Evolutionary conservation across 2,329 filamentous ascomycete species (phyloP).

Genomic region (Colletotrichum scovillei): DNA sequence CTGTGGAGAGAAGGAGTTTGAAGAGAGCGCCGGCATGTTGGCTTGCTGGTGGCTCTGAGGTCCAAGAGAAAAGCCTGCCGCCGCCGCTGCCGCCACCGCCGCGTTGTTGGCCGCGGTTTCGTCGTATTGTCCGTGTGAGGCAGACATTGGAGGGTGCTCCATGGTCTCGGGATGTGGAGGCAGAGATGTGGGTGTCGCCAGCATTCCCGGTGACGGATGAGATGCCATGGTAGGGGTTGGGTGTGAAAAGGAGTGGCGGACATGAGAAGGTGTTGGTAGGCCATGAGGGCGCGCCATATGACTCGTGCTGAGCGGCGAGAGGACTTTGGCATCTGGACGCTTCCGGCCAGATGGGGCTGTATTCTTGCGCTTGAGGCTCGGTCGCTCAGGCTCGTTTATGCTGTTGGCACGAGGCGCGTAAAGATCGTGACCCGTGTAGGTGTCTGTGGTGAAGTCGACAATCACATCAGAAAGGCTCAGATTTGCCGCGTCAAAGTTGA

Average conservation of each 20-base stretch:
- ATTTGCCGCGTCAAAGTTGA: constrained; percentile 78
- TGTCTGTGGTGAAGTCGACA: constrained; percentile 69
- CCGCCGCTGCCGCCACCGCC: constrained; percentile 48
- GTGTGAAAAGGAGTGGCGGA: constrained; percentile 52
- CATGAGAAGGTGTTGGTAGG: constrained; percentile 45
- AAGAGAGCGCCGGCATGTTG: constrained; percentile 45
- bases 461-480: constrained; percentile 76
- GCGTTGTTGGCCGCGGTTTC: constrained; percentile 48
- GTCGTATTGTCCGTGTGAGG: constrained; percentile 48
- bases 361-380: constrained; percentile 62
- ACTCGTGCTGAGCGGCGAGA: constrained; percentile 48
- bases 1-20: constrained; percentile 53
- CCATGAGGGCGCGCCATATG: constrained; percentile 43
- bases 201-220: constrained; percentile 52
- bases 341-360: constrained; percentile 51
- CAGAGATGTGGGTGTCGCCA: constrained; percentile 52
- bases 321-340: constrained; percentile 51
- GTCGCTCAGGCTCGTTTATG: constrained; percentile 45
- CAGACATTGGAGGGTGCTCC: constrained; percentile 44
- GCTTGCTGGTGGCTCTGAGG: constrained; percentile 42
- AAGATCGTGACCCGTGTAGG: constrained; percentile 61
- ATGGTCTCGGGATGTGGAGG: constrained; percentile 48
- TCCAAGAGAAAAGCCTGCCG: constrained; percentile 49
- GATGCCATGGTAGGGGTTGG: constrained; percentile 44
- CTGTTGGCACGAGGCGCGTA: constrained; percentile 54